These are phyloP conservation scores for Neurospora sp. DNA, from an alignment of 495 filamentous ascomycete species.

Conservation along the genomic window DNA sequence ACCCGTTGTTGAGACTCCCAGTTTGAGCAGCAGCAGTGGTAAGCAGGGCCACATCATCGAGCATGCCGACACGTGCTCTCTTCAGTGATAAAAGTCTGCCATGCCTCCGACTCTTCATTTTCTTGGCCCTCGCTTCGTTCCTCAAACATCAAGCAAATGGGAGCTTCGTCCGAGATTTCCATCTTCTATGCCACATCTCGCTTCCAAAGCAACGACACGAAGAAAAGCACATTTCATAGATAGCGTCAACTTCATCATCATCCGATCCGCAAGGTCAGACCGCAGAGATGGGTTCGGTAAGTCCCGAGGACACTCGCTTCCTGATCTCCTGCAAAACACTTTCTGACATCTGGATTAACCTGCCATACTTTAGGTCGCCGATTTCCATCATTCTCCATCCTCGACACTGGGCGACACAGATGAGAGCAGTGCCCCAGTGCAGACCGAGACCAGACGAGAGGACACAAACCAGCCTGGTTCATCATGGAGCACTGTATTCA, in stretches of 20 bases:
- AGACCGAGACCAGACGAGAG: not conserved
- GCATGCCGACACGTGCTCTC: not conserved
- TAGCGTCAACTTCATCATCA: not conserved
- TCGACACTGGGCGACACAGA: not conserved
- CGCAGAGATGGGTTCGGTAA: not conserved
- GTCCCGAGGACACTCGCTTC: not conserved
- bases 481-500: not conserved
- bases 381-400: not conserved
- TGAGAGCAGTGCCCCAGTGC: not conserved
- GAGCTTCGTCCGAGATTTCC: not conserved
- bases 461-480: not conserved
- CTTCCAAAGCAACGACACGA: not conserved
- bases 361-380: not conserved
- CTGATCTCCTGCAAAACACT: not conserved
- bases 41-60: not conserved
- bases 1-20: not conserved
- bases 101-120: not conserved
- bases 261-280: not conserved
- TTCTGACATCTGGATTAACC: not conserved
- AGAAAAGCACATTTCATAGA: not conserved
- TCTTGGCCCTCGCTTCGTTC: not conserved
- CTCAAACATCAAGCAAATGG: not conserved
- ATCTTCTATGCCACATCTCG: not conserved
- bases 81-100: not conserved
- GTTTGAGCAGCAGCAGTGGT: not conserved